A percentile compares a stretch with the other conserved stretches of the same genome.
Evolutionary conservation across 2,329 filamentous ascomycete species (phyloP).

Genomic region (Didymella pinodella): DNA sequence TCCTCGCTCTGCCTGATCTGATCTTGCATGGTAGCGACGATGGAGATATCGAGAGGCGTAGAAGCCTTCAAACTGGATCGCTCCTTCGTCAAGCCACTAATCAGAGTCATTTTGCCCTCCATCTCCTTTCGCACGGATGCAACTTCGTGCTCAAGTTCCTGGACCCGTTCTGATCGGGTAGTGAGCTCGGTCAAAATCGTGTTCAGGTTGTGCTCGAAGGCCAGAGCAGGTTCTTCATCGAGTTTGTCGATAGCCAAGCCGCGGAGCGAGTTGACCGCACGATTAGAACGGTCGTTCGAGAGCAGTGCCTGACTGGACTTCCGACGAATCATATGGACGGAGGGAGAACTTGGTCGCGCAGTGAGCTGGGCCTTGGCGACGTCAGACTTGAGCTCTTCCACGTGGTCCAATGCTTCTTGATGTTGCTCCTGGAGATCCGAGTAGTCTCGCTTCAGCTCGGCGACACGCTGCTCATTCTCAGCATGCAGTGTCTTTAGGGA

Average conservation of each 20-base stretch:
- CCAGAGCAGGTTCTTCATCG: constrained; percentile 82
- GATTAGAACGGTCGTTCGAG: constrained; percentile 86
- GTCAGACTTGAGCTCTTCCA: constrained; percentile 90
- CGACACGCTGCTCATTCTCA: constrained; percentile 80
- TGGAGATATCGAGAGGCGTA: constrained; percentile 87
- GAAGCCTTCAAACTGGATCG: constrained; percentile 83
- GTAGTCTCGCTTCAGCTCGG: constrained; percentile 78
- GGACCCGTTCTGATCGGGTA: constrained; percentile 84
- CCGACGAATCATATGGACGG: constrained; percentile 83
- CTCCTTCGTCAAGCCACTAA: constrained; percentile 91
- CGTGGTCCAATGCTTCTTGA: constrained; percentile 79
- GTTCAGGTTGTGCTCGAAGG: constrained; percentile 90
- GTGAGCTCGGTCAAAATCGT: constrained; percentile 93
- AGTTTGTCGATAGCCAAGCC: constrained; percentile 90
- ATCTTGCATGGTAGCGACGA: constrained; percentile 85
- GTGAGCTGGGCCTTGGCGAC: constrained; percentile 76
- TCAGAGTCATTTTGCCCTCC: constrained; percentile 95
- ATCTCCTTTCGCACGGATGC: constrained; percentile 89
- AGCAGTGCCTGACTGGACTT: constrained; percentile 92
- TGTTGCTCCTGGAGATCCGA: constrained; percentile 84
- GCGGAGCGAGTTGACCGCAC: constrained; percentile 87
- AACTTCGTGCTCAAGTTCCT: constrained; percentile 86
- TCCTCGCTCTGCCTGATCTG: constrained; percentile 86
- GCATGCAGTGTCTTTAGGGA: constrained; percentile 72
- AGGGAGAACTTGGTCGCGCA: constrained; percentile 66